These are phyloP conservation scores for Leishmania aethiopica DNA, from an alignment of 208 protist genomes.

Conservation along the genomic window DNA sequence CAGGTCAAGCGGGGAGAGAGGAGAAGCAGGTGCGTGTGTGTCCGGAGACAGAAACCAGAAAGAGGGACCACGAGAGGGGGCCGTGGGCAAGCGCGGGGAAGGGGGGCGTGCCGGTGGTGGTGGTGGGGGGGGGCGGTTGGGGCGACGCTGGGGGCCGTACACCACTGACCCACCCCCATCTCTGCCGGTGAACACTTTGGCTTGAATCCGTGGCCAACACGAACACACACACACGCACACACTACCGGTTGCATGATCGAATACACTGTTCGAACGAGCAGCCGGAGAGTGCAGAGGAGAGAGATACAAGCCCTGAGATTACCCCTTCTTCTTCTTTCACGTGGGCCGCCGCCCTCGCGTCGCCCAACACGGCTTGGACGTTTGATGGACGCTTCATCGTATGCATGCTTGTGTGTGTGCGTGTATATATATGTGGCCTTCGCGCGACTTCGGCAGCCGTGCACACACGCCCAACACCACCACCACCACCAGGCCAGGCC, in stretches of 20 bases:
- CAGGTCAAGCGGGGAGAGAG: background rate
- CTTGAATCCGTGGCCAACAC: background rate
- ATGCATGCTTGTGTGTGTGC: too few species aligned
- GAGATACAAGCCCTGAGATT: too few species aligned
- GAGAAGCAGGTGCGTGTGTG: background rate
- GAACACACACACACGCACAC: background rate
- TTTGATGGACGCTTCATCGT: background rate
- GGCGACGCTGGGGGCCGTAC: background rate
- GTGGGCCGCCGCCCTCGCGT: background rate
- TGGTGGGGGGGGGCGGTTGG: background rate
- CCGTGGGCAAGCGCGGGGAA: background rate
- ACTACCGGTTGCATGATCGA: background rate
- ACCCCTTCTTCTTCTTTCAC: too few species aligned
- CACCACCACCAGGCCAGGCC: background rate
- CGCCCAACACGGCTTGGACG: background rate
- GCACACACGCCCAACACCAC: background rate
- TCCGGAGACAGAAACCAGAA: background rate
- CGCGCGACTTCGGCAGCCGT: background rate
- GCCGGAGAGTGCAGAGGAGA: background rate
- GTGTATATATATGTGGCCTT: background rate
- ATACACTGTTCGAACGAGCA: background rate
- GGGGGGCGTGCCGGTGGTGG: too few species aligned
- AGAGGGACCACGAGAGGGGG: background rate
- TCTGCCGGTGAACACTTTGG: background rate
- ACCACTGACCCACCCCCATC: background rate